Conservation (phyloP, 495 filamentous ascomycete genomes). For the Corynascus novoguineensis region DNA sequence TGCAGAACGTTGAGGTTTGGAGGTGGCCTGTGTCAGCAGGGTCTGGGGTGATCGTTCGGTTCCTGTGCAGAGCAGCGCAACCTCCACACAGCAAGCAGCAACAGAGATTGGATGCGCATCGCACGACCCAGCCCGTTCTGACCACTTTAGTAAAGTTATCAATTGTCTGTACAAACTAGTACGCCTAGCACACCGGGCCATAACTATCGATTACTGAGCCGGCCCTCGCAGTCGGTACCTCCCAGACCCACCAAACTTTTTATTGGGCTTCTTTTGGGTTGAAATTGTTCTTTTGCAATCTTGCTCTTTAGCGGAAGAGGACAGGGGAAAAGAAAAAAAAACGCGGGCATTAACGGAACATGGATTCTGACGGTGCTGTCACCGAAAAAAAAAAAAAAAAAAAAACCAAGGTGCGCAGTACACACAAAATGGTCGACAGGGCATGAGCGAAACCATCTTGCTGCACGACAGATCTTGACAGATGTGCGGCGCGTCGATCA, state of each 20-base stretch:
- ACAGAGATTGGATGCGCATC: background rate
- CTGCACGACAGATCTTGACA: conserved; percentile 37
- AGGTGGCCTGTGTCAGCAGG: background rate
- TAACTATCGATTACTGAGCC: too few relatives aligned
- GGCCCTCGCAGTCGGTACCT: too few relatives aligned
- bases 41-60: background rate
- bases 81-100: background rate
- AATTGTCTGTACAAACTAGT: too few relatives aligned
- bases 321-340: background rate
- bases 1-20: background rate
- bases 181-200: too few relatives aligned
- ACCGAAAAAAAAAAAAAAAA: background rate
- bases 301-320: background rate
- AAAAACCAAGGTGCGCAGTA: background rate
- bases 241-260: too few relatives aligned
- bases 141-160: too few relatives aligned
- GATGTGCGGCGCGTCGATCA: conserved; percentile 34
- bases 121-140: too few relatives aligned
- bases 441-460: conserved; percentile 14
- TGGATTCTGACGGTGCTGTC: background rate
- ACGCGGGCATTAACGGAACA: too few relatives aligned
- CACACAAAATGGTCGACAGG: background rate
- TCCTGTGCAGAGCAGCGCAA: background rate
- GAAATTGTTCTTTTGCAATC: background rate
- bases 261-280: too few relatives aligned